Evolutionary conservation across 177 flowering plant genomes (phyloP).

Genomic region (Vitis hybrid): DNA sequence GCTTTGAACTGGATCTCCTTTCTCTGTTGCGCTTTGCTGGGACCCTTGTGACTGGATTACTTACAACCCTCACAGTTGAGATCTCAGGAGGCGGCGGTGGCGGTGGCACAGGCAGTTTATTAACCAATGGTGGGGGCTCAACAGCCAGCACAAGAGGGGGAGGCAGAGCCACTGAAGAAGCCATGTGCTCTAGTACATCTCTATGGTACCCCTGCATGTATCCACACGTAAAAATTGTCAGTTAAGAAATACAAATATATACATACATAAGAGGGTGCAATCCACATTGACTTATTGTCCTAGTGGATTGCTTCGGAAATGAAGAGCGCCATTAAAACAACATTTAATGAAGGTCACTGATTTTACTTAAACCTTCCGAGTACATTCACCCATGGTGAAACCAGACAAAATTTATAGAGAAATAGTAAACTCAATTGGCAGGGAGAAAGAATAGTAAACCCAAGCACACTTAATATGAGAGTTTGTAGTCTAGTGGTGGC

Average conservation of each 20-base stretch:
- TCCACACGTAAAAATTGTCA: neutral
- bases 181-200: slow-evolving; percentile 40
- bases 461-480: no score
- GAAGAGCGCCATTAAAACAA: no score
- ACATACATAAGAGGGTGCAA: neutral
- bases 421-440: no score
- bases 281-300: no score
- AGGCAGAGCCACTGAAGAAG: slow-evolving; percentile 23
- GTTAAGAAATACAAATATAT: neutral
- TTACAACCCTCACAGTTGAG: slow-evolving; percentile 5
- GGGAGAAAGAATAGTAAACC: no score
- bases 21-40: slow-evolving; percentile 41
- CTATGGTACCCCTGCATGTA: slow-evolving; percentile 57
- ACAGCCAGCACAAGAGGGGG: neutral
- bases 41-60: slow-evolving; percentile 19
- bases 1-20: slow-evolving; percentile 35
- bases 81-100: slow-evolving; percentile 14
- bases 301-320: no score
- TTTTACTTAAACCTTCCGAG: no score
- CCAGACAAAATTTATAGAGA: no score
- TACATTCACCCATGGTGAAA: no score
- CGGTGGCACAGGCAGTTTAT: slow-evolving; percentile 9
- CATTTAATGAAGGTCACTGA: no score
- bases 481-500: no score
- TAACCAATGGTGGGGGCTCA: slow-evolving; percentile 26